Percentiles rank a stretch among this genome's conserved stretches.
These are phyloP conservation scores for Fraxinus ornus DNA, from an alignment of 305 asterid species.

Conservation along the genomic window DNA sequence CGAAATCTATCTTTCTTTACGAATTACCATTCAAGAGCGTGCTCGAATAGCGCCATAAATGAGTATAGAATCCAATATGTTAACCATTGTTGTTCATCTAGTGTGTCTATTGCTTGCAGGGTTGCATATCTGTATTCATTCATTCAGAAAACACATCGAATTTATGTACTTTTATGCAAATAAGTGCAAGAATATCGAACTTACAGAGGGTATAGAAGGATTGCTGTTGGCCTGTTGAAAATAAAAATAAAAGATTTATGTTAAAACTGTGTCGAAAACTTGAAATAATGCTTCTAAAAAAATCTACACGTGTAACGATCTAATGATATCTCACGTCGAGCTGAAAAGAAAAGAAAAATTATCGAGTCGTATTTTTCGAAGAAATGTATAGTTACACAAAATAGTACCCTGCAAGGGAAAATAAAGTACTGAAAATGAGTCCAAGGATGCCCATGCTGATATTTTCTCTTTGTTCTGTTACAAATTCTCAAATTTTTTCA, in stretches of 20 bases:
- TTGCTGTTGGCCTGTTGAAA: slow-evolving; percentile 65
- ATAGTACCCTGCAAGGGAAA: slow-evolving; percentile 65
- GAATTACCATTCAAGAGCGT: slow-evolving; percentile 77
- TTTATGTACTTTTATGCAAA: neutral
- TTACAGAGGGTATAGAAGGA: slow-evolving; percentile 93
- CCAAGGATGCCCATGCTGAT: slow-evolving; percentile 58
- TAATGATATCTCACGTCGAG: neutral
- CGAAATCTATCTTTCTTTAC: neutral
- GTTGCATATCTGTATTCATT: slow-evolving; percentile 71
- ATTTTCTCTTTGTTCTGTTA: neutral
- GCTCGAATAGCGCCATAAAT: slow-evolving; percentile 69
- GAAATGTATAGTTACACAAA: neutral
- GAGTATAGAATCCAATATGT: slow-evolving; percentile 94
- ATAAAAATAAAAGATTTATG: slow-evolving; percentile 5
- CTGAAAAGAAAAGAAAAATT: neutral
- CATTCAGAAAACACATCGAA: neutral
- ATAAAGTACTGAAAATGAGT: slow-evolving; percentile 58
- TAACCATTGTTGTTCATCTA: slow-evolving; percentile 93
- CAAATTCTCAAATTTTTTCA: neutral
- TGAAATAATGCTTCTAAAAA: neutral
- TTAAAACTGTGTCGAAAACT: neutral
- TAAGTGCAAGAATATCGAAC: slow-evolving; percentile 21
- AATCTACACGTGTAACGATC: neutral
- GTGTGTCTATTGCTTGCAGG: slow-evolving; percentile 74
- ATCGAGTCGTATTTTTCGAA: neutral